Base-by-base conservation (phyloP, 2,329 filamentous ascomycete species). In the Scorias spongiosa region DNA sequence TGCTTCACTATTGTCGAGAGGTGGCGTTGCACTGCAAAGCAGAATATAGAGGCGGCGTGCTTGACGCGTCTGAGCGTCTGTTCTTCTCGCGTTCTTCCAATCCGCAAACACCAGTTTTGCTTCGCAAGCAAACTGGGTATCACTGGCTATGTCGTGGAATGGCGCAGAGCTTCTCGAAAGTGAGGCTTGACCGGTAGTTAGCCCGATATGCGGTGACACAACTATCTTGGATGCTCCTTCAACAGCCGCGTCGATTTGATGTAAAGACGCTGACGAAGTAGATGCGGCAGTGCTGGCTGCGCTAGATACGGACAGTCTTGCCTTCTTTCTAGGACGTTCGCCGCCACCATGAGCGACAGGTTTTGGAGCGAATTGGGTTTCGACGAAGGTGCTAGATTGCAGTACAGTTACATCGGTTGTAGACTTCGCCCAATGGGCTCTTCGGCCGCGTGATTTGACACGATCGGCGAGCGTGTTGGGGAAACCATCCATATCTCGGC, bases 21-120 rank as follows among this genome's bases (percentile, higher is more conserved):
- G 49, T 38, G 49, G 50, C 9, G 37, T 40, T 9, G 57, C 57
- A 14, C 42, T 37, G n/a, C 49, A 40, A n/a, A 60, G 48, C 17
- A 60, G 46, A 8, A 47, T 39, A 9, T 46, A 17, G n/a, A 59
- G 52, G n/a, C 55, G 48, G 14, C 20, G 26, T 28, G 54, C 49
- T 40, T 54, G 50, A 29, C 45, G 40, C 32, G 44, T 47, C 45
- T 42, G 34, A 18, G 39, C 39, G 40, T 42, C 44, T 10, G 18
- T 30, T 10, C 28, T 37, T 37, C 43, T 45, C 11, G 32, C 32
- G 11, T 15, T 36, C 15, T 36, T 36, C 32, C 32, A 36, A 5
- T 12, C 5, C 3, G 32, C 32, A 12, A 36, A 15, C 32, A 36
- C 32, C 15, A 9, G 9, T 9, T 15, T 36, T 15, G 15, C 15